phyloP scores from a whole-genome alignment of 345 rosid genomes.

The Bretschneidera sinensis region DNA sequence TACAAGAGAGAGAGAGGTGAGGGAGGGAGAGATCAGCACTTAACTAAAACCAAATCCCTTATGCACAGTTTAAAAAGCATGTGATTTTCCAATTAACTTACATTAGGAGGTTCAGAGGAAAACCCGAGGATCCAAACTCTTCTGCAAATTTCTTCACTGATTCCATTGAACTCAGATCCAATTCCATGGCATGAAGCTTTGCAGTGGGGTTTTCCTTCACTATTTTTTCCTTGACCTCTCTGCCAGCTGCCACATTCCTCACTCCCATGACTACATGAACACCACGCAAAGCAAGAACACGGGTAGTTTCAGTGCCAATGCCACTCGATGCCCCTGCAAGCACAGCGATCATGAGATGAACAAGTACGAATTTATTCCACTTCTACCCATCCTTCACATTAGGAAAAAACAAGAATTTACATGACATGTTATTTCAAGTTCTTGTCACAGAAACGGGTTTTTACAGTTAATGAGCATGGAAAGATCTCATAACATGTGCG shows the following conservation, averaged over 20 bases:
- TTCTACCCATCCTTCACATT: too few species aligned
- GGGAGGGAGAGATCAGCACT: not conserved
- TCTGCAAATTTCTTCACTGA: constrained; percentile 56
- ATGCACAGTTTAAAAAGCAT: too few species aligned
- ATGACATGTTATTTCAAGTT: too few species aligned
- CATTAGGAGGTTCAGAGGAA: constrained; percentile 58
- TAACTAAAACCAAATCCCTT: too few species aligned
- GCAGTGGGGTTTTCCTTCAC: constrained; percentile 44
- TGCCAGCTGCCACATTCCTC: constrained; percentile 50
- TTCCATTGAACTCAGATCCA: constrained; percentile 58
- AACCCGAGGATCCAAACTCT: constrained; percentile 45
- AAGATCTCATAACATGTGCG: too few species aligned
- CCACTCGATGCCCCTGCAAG: constrained; percentile 64
- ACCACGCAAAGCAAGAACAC: constrained; percentile 66
- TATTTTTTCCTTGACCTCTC: constrained; percentile 43
- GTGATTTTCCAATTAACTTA: constrained; percentile 18
- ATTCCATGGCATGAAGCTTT: constrained; percentile 58
- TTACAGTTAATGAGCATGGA: too few species aligned
- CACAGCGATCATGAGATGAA: too few species aligned
- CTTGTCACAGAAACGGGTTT: too few species aligned
- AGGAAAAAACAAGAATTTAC: too few species aligned
- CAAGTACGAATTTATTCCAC: too few species aligned
- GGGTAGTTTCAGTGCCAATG: constrained; percentile 53
- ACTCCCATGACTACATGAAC: constrained; percentile 60
- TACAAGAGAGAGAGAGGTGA: too few species aligned